Base-by-base conservation (phyloP, 2,329 filamentous ascomycete species). In the Coniochaeta sp. region DNA sequence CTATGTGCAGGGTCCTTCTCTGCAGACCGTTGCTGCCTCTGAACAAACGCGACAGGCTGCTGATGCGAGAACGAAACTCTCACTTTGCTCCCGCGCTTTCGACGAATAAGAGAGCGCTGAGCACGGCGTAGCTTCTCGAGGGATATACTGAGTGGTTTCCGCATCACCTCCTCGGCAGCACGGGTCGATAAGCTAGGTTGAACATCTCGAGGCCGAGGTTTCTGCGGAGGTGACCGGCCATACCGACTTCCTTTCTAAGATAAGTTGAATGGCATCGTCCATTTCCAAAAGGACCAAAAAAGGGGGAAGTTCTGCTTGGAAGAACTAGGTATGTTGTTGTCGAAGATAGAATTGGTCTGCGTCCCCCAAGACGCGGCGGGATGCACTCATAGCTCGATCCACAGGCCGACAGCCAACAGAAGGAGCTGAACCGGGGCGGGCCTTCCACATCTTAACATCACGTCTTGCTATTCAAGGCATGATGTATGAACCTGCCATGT, bases 191-290 rank as follows among this genome's bases (percentile, higher is more conserved):
- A 52, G 47, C 24, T 57, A n/a, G 54, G 33, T 22, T 38, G n/a
- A 28, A 14, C 34, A 12, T 24, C 28, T 38, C 26, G 7, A 9
- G 54, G 31, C 14, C 3, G 31, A 3, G 22, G 26, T 17, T 56
- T 38, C 43, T 33, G 61, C 58, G 55, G 67, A 62, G 56, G 67
- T 66, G 59, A 70, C 64, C 68, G 73, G 70, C 70, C 67, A 71
- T 71, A 69, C 69, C 71, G 71, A 70, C 71, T 74, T 70, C 72
- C 74, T 67, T 74, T 73, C 73, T 76, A 77, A 73, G 75, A 72
- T 72, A 76, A 72, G 72, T 71, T 74, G 71, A 76, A 70, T 67
- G 74, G 69, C 76, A 78, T 78, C 69, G 69, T 74, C 69, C 71
- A 66, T 74, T 34, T 34, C 28, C 54, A 26, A 38, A 57, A 38